These are phyloP conservation scores for Calonectria honghensis DNA, from an alignment of 2,329 filamentous ascomycete genomes.

Conservation along the genomic window DNA sequence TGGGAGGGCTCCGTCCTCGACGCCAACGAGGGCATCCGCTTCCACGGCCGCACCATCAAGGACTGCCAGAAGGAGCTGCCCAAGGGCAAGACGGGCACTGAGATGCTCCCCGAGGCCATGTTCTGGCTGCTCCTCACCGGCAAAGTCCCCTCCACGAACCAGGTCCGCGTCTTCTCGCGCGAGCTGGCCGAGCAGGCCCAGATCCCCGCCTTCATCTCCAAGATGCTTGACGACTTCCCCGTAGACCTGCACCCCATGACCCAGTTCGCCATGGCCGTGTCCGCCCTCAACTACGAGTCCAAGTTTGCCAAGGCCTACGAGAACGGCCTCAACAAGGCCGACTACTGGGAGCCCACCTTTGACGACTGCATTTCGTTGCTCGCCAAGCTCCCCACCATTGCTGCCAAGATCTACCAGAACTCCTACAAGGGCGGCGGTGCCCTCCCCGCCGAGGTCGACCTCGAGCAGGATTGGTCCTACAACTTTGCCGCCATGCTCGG, in stretches of 20 bases:
- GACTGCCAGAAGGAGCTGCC: conserved; percentile 96
- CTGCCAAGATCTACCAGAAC: conserved; percentile 98
- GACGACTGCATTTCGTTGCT: conserved; percentile 95
- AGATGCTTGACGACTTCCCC: conserved; percentile 93
- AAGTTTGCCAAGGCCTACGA: conserved; percentile 96
- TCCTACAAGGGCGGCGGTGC: conserved; percentile 84
- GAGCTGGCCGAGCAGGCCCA: conserved; percentile 91
- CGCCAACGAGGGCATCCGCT: conserved; percentile 96
- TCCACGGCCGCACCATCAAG: conserved; percentile 98
- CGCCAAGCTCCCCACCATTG: conserved; percentile 96
- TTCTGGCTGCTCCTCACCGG: conserved; percentile 99
- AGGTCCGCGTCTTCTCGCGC: conserved; percentile 88
- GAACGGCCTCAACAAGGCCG: conserved; percentile 91
- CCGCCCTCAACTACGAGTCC: conserved; percentile 95
- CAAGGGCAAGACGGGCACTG: conserved; percentile 92
- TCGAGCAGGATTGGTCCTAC: conserved; percentile 96
- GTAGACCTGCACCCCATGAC: conserved; percentile 97
- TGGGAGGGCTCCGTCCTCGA: conserved; percentile 99
- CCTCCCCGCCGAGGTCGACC: conserved; percentile 85
- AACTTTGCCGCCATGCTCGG: conserved; percentile 98
- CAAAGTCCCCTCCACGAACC: conserved; percentile 87
- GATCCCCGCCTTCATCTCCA: conserved; percentile 88
- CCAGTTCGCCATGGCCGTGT: conserved; percentile 95
- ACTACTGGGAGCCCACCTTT: conserved; percentile 99
- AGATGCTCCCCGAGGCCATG: conserved; percentile 99